Conservation (phyloP, 306 rosid genomes). For the Pterocarpus macrocarpus region DNA sequence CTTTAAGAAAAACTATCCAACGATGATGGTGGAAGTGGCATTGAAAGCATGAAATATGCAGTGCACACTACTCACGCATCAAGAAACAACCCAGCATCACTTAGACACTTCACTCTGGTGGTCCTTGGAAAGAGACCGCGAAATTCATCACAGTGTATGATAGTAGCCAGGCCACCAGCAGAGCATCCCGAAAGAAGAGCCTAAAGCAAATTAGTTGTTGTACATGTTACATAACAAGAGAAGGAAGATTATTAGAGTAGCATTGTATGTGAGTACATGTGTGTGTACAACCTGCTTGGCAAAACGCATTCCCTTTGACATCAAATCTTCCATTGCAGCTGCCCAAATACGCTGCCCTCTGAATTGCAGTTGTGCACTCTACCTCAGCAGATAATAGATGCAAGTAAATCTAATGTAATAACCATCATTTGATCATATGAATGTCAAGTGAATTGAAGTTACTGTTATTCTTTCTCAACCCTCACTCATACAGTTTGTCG, state of each 20-base stretch:
- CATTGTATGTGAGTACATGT: not conserved
- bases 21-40: slow-evolving; percentile 9
- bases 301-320: slow-evolving; percentile 82
- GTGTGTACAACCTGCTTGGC: slow-evolving; percentile 74
- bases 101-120: slow-evolving; percentile 88
- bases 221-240: slow-evolving; percentile 4
- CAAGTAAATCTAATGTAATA: slow-evolving; percentile 8
- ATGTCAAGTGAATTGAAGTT: not conserved
- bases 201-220: slow-evolving; percentile 50
- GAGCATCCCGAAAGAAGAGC: slow-evolving; percentile 98
- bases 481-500: not conserved
- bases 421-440: not conserved
- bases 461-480: no score
- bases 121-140: slow-evolving; percentile 64
- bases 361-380: slow-evolving; percentile 79
- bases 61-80: slow-evolving; percentile 68
- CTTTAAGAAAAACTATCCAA: slow-evolving; percentile 3
- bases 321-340: slow-evolving; percentile 92
- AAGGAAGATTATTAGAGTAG: slow-evolving; percentile 23
- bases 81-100: slow-evolving; percentile 97
- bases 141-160: slow-evolving; percentile 90
- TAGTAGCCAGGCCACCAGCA: slow-evolving; percentile 96
- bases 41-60: slow-evolving; percentile 27
- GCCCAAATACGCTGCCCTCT: slow-evolving; percentile 92
- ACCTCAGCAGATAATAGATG: slow-evolving; percentile 27